Conservation (phyloP, 108 stramenopile genomes). For the Nannochloropsis salina region DNA sequence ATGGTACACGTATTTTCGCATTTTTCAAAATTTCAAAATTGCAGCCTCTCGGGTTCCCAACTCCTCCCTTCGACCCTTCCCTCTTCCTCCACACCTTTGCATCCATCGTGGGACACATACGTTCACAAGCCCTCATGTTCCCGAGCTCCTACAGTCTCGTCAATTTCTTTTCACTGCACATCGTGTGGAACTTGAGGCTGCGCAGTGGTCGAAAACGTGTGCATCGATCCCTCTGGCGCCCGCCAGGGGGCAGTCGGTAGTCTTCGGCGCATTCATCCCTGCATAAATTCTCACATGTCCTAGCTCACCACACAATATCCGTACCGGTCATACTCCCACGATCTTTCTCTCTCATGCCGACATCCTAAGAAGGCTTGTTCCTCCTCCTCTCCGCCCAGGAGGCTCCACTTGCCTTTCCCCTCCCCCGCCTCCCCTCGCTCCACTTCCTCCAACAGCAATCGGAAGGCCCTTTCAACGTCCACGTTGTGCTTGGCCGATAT, state of each 20-base stretch:
- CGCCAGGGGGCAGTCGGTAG: too few species aligned
- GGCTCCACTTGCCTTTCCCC: background rate
- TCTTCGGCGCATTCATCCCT: too few species aligned
- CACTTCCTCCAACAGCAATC: background rate
- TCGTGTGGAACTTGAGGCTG: background rate
- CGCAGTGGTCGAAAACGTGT: too few species aligned
- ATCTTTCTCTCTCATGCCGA: background rate
- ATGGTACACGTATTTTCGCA: too few species aligned
- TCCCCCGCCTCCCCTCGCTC: conserved; percentile 2
- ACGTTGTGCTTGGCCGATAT: background rate
- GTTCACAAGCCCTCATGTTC: too few species aligned
- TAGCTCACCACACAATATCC: background rate
- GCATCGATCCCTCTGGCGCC: too few species aligned
- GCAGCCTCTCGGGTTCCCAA: too few species aligned
- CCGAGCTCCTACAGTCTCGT: background rate
- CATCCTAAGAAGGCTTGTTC: background rate
- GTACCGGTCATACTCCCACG: background rate
- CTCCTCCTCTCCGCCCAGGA: background rate
- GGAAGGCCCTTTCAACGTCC: background rate
- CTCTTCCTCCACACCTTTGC: too few species aligned
- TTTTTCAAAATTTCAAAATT: too few species aligned
- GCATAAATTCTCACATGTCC: background rate
- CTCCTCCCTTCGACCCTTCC: too few species aligned
- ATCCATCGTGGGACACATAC: too few species aligned
- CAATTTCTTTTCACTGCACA: background rate